Conservation (phyloP, 78 protist species). For the Pelomyxa schiedti region DNA sequence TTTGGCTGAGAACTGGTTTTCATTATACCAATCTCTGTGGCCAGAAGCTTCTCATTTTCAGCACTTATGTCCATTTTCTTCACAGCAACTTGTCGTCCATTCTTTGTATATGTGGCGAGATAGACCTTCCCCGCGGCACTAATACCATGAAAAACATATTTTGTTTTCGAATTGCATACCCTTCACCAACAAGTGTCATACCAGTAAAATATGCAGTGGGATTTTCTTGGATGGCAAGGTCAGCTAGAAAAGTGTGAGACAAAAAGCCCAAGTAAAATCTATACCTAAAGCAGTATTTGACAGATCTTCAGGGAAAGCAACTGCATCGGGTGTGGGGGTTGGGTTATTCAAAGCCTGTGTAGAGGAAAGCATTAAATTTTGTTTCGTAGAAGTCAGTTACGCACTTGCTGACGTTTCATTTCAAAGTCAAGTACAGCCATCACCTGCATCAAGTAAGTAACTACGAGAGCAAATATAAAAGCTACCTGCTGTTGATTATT, state of each 20-base stretch:
- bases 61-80: slow-evolving; percentile 52
- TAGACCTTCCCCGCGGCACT: slow-evolving; percentile 65
- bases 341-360: not conserved
- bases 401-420: not conserved
- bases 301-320: too few species aligned
- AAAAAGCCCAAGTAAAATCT: too few species aligned
- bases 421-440: slow-evolving; percentile 36
- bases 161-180: not conserved
- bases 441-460: too few species aligned
- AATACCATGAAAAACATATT: not conserved
- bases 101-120: slow-evolving; percentile 31
- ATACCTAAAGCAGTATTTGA: too few species aligned
- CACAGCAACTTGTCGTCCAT: slow-evolving; percentile 33
- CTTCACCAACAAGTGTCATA: slow-evolving; percentile 57
- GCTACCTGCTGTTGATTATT: slow-evolving; percentile 40
- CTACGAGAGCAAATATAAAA: too few species aligned
- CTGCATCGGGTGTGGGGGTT: too few species aligned
- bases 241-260: not conserved
- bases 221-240: slow-evolving; percentile 26
- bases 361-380: not conserved
- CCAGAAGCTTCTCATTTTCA: slow-evolving; percentile 46
- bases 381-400: not conserved
- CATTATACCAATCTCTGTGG: slow-evolving; percentile 56
- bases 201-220: slow-evolving; percentile 39
- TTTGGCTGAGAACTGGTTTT: slow-evolving; percentile 47